Evolutionary conservation across 257 asterid species (phyloP).

Genomic region (Knoxia roxburghii): DNA sequence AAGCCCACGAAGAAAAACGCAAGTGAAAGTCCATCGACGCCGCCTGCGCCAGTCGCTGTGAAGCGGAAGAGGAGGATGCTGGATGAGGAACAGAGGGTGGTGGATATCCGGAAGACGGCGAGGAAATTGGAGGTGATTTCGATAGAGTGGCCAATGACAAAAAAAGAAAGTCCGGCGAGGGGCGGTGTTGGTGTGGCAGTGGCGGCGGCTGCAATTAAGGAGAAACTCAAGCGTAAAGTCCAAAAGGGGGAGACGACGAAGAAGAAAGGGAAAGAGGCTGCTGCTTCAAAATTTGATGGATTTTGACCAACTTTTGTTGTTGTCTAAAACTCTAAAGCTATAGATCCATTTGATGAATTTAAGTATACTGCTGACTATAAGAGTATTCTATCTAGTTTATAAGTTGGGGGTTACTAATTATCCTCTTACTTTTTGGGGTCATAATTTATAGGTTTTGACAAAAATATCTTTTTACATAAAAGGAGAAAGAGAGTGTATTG

Average conservation of each 20-base stretch:
- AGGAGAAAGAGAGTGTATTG: no score
- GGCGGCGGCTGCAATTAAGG: conserved; percentile 14
- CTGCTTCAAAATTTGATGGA: conserved; percentile 21
- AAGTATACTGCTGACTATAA: no score
- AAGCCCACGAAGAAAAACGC: neutral
- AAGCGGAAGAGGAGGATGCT: conserved; percentile 56
- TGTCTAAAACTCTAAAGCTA: conserved; percentile 1
- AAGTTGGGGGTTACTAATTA: no score
- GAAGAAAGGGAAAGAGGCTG: conserved; percentile 20
- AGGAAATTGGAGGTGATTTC: conserved; percentile 77
- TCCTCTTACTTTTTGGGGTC: no score
- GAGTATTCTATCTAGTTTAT: neutral
- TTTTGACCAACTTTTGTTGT: conserved; percentile 17
- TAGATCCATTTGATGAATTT: neutral
- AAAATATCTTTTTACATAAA: no score
- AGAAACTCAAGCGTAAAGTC: conserved; percentile 12
- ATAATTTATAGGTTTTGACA: no score
- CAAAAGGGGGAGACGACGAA: conserved; percentile 13
- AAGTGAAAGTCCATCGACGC: conserved; percentile 42
- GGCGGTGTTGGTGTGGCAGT: conserved; percentile 1
- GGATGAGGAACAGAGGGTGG: conserved; percentile 17
- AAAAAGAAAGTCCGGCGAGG: conserved; percentile 21
- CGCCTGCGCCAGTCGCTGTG: conserved; percentile 60
- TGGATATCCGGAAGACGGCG: conserved; percentile 28
- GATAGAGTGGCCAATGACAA: conserved; percentile 65